A percentile compares a stretch with the other conserved stretches of the same genome.
Conservation (phyloP, 1,284 basidiomycete genomes). For the Pseudozyma tsukubaensis region DNA sequence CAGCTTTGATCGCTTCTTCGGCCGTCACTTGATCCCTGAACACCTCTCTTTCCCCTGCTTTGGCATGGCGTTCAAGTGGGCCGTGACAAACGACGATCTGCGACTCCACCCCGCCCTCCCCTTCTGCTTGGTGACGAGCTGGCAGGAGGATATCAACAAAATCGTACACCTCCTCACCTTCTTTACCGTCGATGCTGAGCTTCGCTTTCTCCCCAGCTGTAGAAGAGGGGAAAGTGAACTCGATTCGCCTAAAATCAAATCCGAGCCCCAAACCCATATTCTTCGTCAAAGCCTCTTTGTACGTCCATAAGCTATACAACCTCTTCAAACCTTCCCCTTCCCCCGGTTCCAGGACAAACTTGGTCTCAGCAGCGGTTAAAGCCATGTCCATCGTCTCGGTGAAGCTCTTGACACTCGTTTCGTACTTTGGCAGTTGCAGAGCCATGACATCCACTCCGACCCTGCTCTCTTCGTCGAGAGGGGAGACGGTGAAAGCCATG, state of each 20-base stretch:
- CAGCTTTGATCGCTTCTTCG: neutral
- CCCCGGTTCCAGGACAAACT: constrained; percentile 40
- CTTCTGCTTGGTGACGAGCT: neutral
- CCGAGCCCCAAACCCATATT: constrained; percentile 61
- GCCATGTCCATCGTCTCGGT: constrained; percentile 62
- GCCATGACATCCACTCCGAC: constrained; percentile 66
- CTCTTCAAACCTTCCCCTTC: constrained; percentile 36
- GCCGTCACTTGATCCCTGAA: neutral
- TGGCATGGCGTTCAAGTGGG: neutral
- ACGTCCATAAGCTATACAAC: constrained; percentile 61
- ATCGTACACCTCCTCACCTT: constrained; percentile 9
- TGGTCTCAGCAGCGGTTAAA: constrained; percentile 47
- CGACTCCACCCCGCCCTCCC: neutral
- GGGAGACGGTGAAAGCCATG: constrained; percentile 44
- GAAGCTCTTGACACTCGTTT: constrained; percentile 40
- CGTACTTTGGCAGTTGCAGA: constrained; percentile 56
- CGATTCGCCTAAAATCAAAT: constrained; percentile 58
- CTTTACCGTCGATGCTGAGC: neutral
- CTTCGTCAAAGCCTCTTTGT: constrained; percentile 67
- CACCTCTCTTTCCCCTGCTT: constrained; percentile 8
- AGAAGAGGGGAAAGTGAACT: constrained; percentile 41
- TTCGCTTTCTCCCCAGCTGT: neutral
- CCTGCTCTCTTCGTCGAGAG: neutral
- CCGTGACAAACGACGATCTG: constrained; percentile 19
- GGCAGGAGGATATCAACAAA: constrained; percentile 48